A percentile compares a stretch with the other conserved stretches of the same genome.
Evolutionary conservation across 2,329 filamentous ascomycete species (phyloP).

Genomic region (Neospermospora avenae): DNA sequence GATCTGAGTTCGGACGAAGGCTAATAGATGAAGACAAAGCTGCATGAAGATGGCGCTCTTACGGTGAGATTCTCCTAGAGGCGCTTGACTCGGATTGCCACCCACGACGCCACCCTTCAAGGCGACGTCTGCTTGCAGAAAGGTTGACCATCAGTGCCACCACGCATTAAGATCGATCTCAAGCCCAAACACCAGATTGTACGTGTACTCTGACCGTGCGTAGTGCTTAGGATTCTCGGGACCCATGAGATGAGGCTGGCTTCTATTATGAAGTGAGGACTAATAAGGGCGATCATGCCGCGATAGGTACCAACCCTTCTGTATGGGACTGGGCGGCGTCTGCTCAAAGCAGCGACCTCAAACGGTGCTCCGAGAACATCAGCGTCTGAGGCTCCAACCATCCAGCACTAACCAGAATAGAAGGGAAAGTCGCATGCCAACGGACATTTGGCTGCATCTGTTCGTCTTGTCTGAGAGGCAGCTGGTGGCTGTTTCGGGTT

Average conservation of each 20-base stretch:
- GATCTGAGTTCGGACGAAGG: neutral
- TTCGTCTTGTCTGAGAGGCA: neutral
- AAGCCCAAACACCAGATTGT: neutral
- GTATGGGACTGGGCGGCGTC: neutral
- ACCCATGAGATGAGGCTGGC: neutral
- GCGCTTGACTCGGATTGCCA: neutral
- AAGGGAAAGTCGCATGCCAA: neutral
- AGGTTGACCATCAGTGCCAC: neutral
- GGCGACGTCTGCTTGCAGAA: neutral
- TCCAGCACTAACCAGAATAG: no score
- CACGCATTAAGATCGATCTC: neutral
- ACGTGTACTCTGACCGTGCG: neutral
- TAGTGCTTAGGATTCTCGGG: neutral
- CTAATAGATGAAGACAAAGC: neutral
- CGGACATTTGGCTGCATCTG: constrained; percentile 1
- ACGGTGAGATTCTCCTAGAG: neutral
- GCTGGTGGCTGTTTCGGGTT: neutral
- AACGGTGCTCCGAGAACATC: constrained; percentile 1
- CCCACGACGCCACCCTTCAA: neutral
- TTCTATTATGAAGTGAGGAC: neutral
- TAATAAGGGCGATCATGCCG: neutral
- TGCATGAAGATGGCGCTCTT: neutral
- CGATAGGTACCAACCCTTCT: neutral
- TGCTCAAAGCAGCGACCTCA: neutral
- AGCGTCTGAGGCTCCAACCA: neutral